phyloP scores from a whole-genome alignment of 176 grass and related monocot species.

The Cenchrus fungigraminus region DNA sequence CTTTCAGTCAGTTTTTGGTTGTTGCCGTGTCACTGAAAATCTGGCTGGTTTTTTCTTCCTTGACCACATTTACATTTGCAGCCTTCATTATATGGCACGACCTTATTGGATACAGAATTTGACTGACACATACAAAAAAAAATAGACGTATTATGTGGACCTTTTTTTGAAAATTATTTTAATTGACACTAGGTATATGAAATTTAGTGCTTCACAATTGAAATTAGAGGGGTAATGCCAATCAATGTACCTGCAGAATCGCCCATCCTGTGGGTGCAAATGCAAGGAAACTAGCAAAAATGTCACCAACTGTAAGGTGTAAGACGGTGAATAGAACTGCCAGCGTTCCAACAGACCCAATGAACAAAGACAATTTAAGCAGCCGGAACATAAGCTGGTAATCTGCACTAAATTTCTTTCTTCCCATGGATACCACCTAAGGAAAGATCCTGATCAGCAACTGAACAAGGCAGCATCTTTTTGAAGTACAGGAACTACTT shows the following conservation, averaged over 20 bases:
- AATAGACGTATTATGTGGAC: neutral
- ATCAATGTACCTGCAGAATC: constrained; percentile 67
- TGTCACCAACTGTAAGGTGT: constrained; percentile 80
- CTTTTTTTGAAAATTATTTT: constrained; percentile 8
- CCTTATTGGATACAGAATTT: neutral
- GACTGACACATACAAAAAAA: neutral
- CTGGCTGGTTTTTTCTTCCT: too few species aligned
- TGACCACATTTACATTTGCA: too few species aligned
- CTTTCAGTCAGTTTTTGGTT: neutral
- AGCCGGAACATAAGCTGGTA: constrained; percentile 94
- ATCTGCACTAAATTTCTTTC: constrained; percentile 93
- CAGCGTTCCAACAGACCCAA: constrained; percentile 72
- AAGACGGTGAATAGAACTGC: constrained; percentile 80
- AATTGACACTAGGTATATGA: constrained; percentile 8
- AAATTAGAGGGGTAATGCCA: constrained; percentile 7
- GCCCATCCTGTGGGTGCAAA: constrained; percentile 94
- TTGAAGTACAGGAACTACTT: neutral
- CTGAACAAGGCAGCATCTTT: constrained; percentile 3
- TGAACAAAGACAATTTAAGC: constrained; percentile 84
- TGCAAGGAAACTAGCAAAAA: constrained; percentile 82
- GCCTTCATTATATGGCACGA: neutral
- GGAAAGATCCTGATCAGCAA: constrained; percentile 39
- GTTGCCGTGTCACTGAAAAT: too few species aligned
- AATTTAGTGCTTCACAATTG: neutral
- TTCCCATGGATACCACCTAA: constrained; percentile 87